Evolutionary conservation across 805 yeast species (phyloP), one percentile per base, ranked within the genome.

Genomic region (Kodamaea neixiangensis): DNA sequence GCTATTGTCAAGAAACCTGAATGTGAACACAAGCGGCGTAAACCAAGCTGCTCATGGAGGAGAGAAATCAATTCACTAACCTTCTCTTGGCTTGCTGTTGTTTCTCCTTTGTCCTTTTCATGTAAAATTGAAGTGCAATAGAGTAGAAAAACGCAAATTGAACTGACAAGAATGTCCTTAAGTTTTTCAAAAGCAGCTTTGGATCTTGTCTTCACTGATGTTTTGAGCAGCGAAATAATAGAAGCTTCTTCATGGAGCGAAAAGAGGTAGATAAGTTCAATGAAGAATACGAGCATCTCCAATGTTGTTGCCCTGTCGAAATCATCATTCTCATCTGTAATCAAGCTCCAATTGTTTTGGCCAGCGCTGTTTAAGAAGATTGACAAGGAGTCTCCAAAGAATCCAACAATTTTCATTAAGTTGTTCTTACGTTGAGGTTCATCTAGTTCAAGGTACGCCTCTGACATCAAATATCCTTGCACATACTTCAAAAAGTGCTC

Each of bases 21-120:
- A 2, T 79, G 65, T 46, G 84, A 86, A 69, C 99, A 94, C 49
- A 85, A 80, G 5, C 81, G 77, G 37, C 89, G 70, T 1, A 66
- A 59, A 0, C 97, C 97, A 7, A 92, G 66, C 44, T 89, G 84
- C 6, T 82, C 82, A 62, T 94, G 99, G 1, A 89, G 63, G 5
- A 81, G 66, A 38, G 82, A 76, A 11, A 89, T 66, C 15, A 86
- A 61, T 31, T 81, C 80, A 50, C 73, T 66, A 25, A 73, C 41
- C 60, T 74, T 35, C 15, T 35, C 15, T 14, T 22, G 34, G 20
- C 20, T 15, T 7, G 19, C 4, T 35, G 19, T 15, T 7, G n/a
- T 14, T 5, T 17, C 19, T n/a, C 10, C 10, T 17, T 15, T 17
- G 19, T n/a, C 3, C 19, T 9, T 21, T 4, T n/a, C 22, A 5